A percentile compares a stretch with the other conserved stretches of the same genome.
phyloP scores from a whole-genome alignment of 2,329 filamentous ascomycete genomes.

The Neonectria sp. region DNA sequence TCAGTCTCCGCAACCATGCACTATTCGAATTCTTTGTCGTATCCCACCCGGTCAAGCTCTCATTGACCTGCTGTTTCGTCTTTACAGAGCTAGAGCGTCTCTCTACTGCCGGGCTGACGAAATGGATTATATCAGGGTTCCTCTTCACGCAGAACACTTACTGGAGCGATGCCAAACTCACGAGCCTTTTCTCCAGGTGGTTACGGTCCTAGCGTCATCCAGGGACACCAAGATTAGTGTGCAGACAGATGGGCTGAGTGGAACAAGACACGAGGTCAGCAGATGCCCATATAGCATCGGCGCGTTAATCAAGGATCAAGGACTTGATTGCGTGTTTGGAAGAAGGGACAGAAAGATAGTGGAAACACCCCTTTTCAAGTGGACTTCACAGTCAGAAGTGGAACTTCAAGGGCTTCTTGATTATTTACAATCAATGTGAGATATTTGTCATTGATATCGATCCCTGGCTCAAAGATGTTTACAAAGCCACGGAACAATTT shows the following conservation, averaged over 20 bases:
- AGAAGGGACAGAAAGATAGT: not conserved
- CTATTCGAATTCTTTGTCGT: constrained; percentile 1
- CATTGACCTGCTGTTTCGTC: constrained; percentile 7
- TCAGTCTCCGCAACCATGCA: not conserved
- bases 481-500: no score
- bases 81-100: not conserved
- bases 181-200: not conserved
- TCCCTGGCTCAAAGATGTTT: no score
- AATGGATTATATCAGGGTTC: not conserved
- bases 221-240: not conserved
- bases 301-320: not conserved
- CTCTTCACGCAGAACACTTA: not conserved
- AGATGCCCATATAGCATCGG: not conserved
- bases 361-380: no score
- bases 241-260: not conserved
- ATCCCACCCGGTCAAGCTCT: constrained; percentile 8
- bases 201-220: not conserved
- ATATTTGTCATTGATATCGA: no score
- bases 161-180: not conserved
- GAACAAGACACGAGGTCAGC: not conserved
- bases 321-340: constrained; percentile 3
- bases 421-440: no score
- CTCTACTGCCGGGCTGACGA: not conserved
- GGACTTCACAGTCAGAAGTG: no score
- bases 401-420: no score